Conservation (phyloP, 2,329 filamentous ascomycete species). For the Xylariaceae sp. region DNA sequence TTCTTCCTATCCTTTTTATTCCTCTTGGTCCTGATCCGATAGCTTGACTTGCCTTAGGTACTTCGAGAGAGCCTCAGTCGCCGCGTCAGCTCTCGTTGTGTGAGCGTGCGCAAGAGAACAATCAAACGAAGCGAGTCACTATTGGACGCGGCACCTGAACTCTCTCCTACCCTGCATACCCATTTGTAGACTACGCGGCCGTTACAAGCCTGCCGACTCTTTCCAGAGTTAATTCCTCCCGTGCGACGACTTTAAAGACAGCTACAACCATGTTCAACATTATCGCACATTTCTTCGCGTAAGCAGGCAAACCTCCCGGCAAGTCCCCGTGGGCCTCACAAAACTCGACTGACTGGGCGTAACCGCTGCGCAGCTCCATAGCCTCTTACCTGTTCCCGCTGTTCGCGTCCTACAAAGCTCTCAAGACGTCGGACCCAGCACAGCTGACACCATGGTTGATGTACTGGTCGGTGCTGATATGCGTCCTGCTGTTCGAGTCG, state of each 20-base stretch:
- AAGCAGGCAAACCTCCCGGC: slow-evolving; percentile 4
- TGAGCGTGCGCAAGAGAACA: no score
- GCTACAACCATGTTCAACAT: slow-evolving; percentile 18
- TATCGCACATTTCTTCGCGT: slow-evolving; percentile 20
- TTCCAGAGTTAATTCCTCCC: no score
- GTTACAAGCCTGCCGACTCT: no score
- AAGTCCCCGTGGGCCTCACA: neutral
- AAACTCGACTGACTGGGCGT: slow-evolving; percentile 5
- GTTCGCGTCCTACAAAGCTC: slow-evolving; percentile 96
- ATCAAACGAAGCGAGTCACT: no score
- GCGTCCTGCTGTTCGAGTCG: slow-evolving; percentile 75
- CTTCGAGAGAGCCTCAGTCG: no score
- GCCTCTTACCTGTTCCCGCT: slow-evolving; percentile 90
- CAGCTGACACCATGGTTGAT: slow-evolving; percentile 96
- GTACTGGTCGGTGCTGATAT: slow-evolving; percentile 94
- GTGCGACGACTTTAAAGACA: neutral
- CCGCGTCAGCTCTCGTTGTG: no score
- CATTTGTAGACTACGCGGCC: no score
- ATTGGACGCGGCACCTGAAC: no score
- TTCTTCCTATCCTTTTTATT: no score
- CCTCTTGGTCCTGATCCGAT: no score
- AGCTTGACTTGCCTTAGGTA: no score
- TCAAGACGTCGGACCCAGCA: slow-evolving; percentile 84
- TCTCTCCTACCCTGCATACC: no score
- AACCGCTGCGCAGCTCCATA: slow-evolving; percentile 55